A percentile compares a stretch with the other conserved stretches of the same genome.
These are phyloP conservation scores for Allomyces javanicus DNA, from an alignment of 192 early-diverging fungal species.

Conservation along the genomic window DNA sequence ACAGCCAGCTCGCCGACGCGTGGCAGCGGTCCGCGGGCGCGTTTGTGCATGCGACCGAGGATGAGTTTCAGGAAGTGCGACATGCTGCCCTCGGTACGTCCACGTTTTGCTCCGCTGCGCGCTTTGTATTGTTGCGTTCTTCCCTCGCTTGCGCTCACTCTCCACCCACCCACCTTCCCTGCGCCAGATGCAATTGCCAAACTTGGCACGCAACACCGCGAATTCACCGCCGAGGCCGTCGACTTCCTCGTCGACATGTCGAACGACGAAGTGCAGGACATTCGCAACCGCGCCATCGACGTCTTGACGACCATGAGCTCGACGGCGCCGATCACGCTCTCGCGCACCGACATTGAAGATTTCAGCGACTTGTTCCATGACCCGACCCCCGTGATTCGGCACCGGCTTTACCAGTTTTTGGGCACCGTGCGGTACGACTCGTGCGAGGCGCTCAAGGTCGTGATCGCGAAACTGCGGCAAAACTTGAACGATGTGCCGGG, in stretches of 20 bases:
- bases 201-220: not conserved
- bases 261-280: not conserved
- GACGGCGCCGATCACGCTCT: not conserved
- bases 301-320: too few relatives aligned
- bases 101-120: not conserved
- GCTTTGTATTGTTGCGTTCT: not conserved
- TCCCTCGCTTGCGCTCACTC: not conserved
- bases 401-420: not conserved
- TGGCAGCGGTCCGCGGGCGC: not conserved
- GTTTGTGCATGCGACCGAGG: not conserved
- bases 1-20: too few relatives aligned
- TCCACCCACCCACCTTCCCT: too few relatives aligned
- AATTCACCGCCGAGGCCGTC: not conserved
- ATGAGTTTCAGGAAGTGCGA: not conserved
- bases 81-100: not conserved
- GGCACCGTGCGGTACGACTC: not conserved
- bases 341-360: not conserved
- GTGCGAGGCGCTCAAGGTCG: not conserved
- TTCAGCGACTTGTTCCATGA: not conserved
- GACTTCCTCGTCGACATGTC: not conserved
- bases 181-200: not conserved
- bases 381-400: not conserved
- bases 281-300: not conserved
- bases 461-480: not conserved
- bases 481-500: not conserved